Evolutionary conservation across 2,329 filamentous ascomycete genomes (phyloP).

Genomic region (Colletotrichum endophyticum): DNA sequence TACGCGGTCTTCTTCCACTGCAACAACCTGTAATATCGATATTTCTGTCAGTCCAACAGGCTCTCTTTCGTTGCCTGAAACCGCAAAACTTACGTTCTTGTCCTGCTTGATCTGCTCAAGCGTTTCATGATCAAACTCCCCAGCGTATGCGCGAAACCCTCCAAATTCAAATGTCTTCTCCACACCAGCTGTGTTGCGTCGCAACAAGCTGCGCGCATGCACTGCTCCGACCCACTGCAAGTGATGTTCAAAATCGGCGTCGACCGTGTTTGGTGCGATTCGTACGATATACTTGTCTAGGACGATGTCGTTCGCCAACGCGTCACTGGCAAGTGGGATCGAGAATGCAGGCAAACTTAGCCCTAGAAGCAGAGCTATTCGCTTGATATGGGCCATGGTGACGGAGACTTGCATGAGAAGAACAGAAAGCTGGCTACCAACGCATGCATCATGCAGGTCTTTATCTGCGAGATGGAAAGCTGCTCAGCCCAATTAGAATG

Average conservation of each 20-base stretch:
- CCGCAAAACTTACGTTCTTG: not conserved
- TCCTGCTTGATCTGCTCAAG: not conserved
- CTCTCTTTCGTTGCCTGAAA: not conserved
- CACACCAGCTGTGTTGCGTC: not conserved
- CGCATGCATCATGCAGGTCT: not conserved
- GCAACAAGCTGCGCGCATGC: not conserved
- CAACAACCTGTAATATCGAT: not conserved
- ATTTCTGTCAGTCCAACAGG: not conserved
- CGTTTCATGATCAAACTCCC: not conserved
- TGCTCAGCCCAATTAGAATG: not conserved
- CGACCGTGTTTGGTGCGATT: not conserved
- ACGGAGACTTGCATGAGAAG: not conserved
- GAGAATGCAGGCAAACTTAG: not conserved
- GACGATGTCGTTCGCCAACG: not conserved
- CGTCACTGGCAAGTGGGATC: not conserved
- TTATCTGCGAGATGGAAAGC: not conserved
- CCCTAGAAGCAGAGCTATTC: not conserved
- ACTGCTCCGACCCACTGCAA: not conserved
- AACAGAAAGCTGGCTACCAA: not conserved
- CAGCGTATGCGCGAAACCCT: slow-evolving; percentile 25
- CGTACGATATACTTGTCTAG: not conserved
- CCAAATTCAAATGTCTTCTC: not conserved
- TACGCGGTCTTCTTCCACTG: not conserved
- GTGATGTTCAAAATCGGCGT: not conserved
- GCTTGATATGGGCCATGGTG: not conserved